Base-by-base conservation (phyloP, 495 filamentous ascomycete species). In the Trichoderma asperelloides region DNA sequence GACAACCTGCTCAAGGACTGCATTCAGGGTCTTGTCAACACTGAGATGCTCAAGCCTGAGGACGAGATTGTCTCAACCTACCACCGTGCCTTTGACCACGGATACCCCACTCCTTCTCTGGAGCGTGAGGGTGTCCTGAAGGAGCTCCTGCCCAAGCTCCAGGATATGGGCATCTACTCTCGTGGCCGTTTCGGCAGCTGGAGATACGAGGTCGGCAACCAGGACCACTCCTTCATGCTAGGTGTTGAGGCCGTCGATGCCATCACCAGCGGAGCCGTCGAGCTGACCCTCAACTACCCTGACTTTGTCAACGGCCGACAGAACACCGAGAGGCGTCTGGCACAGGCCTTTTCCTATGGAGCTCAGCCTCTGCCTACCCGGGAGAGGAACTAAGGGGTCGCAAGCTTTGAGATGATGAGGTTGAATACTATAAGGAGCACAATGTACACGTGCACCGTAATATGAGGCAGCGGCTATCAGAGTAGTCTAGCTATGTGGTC, bases 11-110 rank as follows among this genome's bases (percentile, higher is more conserved):
- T 99, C 69, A 82, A 81, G 70, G 94, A 98, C 74, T 94, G 86
- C 72, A 98, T 99, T 80, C 89, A 94, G 80, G 95, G 95, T 74
- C 90, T 98, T 62, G 82, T 99, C 85, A 96, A 96, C 85, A 98
- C 95, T 33, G 87, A 93, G 62, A 97, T 99, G 89, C 88, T 99
- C 77, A 84, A 89, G 77, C 80, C 93, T 68, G 79, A 81, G 28
- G 95, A 97, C 72, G 93, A 99, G 84, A 96, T 99, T 70, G 93
- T 99, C 75, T 96, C 91, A 63, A 97, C 93, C 71, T 99, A 99
- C 84, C 92, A 97, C 86, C 92, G 95, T 80, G 87, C 89, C 81
- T 99, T 98, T 82, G 93, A 99, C 78, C 96, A 98, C 83, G 95
- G 95, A 71, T 99, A 99, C 85, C 95, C 95, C 69, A 99, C 94